Conservation (phyloP, 1,284 basidiomycete genomes). For the Xerocomus cyaneibrunnescens region DNA sequence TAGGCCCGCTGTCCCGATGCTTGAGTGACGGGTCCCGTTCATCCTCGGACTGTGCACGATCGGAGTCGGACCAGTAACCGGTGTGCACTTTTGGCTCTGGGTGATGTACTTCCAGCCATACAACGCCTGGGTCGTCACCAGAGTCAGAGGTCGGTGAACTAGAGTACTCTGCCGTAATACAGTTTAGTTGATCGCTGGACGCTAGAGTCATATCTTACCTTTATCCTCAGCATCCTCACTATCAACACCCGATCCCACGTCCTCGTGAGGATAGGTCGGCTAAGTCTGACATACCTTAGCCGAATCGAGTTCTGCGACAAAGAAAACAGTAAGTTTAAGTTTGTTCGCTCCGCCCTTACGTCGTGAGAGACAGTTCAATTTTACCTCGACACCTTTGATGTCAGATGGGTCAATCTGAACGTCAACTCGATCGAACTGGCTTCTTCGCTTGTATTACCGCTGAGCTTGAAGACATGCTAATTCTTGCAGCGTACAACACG, state of each 20-base stretch:
- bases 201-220: slow-evolving; percentile 3
- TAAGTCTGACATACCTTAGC: neutral
- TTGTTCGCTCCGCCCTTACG: slow-evolving; percentile 14
- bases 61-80: slow-evolving; percentile 32
- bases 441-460: slow-evolving; percentile 36
- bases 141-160: slow-evolving; percentile 14
- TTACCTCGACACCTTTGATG: slow-evolving; percentile 41
- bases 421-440: slow-evolving; percentile 35
- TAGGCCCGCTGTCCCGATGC: neutral
- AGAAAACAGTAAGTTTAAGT: slow-evolving; percentile 4
- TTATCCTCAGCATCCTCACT: slow-evolving; percentile 10
- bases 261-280: neutral
- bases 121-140: slow-evolving; percentile 7
- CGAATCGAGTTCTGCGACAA: slow-evolving; percentile 25
- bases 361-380: slow-evolving; percentile 17
- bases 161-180: slow-evolving; percentile 7
- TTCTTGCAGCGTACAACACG: slow-evolving; percentile 50
- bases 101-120: slow-evolving; percentile 13
- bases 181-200: neutral
- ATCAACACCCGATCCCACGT: neutral
- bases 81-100: slow-evolving; percentile 15
- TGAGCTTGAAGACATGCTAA: slow-evolving; percentile 46
- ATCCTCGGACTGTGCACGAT: slow-evolving; percentile 17
- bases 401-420: slow-evolving; percentile 6
- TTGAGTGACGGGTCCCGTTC: slow-evolving; percentile 22